Evolutionary conservation across 768 basidiomycete species (phyloP), one percentile per base, ranked within the genome.

Genomic region (Strobilomyces dryophilus): DNA sequence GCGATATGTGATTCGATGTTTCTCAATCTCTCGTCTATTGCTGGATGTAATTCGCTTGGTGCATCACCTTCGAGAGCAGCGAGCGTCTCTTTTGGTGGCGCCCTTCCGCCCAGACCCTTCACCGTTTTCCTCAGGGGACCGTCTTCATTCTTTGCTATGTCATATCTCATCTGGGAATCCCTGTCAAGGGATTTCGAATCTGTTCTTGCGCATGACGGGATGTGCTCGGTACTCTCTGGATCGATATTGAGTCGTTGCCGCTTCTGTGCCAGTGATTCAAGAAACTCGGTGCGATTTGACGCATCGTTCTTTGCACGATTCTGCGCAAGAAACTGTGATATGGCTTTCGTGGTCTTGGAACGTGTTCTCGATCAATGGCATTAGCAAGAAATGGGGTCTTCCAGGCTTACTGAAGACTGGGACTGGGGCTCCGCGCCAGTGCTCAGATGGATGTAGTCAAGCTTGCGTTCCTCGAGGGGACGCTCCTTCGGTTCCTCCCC

Each of bases 81-180:
- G 8, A 61, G 42, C 17, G 47, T 59, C 26, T 55, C 51, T 36
- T 53, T 60, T 20, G 31, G 34, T 29, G 51, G 53, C 15, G 43
- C 27, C 34, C 55, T 62, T 29, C 47, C 53, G 36, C 46, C 56
- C 0, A 47, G 47, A 21, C 61, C 66, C 59, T 77, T 76, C 56
- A 82, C 61, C 0, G 84, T 89, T 59, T 81, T 76, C 29, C 79
- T 76, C 40, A 92, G 71, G 1, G 89, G 88, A 0, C 89, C 89
- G 35, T 87, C 87, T 49, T 83, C 84, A 56, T 92, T 90, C 69
- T 83, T 89, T n/a, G 85, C 85, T 56, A 92, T 87, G 65, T 92
- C 90, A 58, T 91, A 92, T 65, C 87, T 88, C 76, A 92, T 89
- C 62, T 92, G 90, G 1, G 81, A 71, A 51, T 89, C 86, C 36